Conservation (phyloP, 2,329 filamentous ascomycete genomes). For the Trichoderma sp. region DNA sequence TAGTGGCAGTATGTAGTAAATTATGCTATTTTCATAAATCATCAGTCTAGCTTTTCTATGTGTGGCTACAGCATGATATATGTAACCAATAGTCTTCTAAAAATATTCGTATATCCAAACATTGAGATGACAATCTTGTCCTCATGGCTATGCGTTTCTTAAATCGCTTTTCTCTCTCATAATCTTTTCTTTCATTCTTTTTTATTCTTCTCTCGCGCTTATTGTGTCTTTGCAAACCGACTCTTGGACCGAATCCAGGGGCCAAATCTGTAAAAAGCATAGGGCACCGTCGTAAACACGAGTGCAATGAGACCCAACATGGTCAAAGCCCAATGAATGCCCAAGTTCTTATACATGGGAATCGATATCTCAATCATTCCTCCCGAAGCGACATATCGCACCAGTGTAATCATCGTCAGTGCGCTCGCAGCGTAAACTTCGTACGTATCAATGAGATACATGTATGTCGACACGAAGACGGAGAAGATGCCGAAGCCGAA, state of each 20-base stretch:
- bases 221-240: conserved; percentile 39
- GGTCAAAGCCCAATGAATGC: conserved; percentile 45
- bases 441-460: conserved; percentile 13
- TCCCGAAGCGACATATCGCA: conserved; percentile 38
- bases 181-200: neutral
- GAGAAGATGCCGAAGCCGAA: conserved; percentile 10
- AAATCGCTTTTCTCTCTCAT: neutral
- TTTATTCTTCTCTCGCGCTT: neutral
- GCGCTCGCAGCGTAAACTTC: conserved; percentile 22
- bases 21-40: neutral
- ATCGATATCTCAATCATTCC: conserved; percentile 42
- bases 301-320: conserved; percentile 34
- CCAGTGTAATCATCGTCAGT: conserved; percentile 36
- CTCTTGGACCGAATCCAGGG: conserved; percentile 55
- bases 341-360: conserved; percentile 42
- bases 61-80: neutral
- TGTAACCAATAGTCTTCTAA: neutral
- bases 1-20: neutral
- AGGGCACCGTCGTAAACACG: conserved; percentile 36
- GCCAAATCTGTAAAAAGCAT: conserved; percentile 39
- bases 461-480: conserved; percentile 8
- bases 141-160: neutral
- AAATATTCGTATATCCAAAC: neutral
- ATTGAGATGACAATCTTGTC: neutral
- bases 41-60: neutral